Evolutionary conservation across 768 basidiomycete species (phyloP).

Genomic region (Chalciporus chontae): DNA sequence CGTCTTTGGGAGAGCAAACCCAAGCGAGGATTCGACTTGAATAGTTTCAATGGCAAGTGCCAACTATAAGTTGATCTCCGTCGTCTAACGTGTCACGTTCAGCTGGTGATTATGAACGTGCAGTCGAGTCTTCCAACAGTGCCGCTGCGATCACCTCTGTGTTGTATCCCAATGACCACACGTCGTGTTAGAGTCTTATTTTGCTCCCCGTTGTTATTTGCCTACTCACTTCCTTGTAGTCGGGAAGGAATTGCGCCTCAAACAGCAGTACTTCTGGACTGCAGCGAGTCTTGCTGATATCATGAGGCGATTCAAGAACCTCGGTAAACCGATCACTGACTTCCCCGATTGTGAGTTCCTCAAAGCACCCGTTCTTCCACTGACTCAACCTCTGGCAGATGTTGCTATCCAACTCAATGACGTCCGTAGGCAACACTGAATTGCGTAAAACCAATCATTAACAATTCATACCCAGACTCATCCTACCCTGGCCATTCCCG

Average conservation of each 20-base stretch:
- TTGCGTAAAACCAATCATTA: not conserved
- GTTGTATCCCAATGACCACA: slow-evolving; percentile 94
- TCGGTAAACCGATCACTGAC: slow-evolving; percentile 72
- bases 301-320: slow-evolving; percentile 87
- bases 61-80: too few species aligned
- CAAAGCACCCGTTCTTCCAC: not conserved
- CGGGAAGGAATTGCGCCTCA: slow-evolving; percentile 84
- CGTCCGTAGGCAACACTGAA: slow-evolving; percentile 37
- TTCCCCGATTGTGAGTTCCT: slow-evolving; percentile 71
- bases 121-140: slow-evolving; percentile 83
- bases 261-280: slow-evolving; percentile 98
- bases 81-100: slow-evolving; percentile 6
- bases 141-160: slow-evolving; percentile 94
- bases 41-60: slow-evolving; percentile 84
- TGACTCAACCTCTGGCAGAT: slow-evolving; percentile 38
- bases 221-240: slow-evolving; percentile 38
- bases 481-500: slow-evolving; percentile 91
- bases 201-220: not conserved
- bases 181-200: slow-evolving; percentile 43
- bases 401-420: slow-evolving; percentile 96
- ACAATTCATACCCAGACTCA: slow-evolving; percentile 61
- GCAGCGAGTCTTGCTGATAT: slow-evolving; percentile 87
- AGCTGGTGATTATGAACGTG: slow-evolving; percentile 92
- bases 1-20: slow-evolving; percentile 82
- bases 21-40: slow-evolving; percentile 88